These are phyloP conservation scores for Ballota nigra DNA, from an alignment of 257 asterid species.

Conservation along the genomic window DNA sequence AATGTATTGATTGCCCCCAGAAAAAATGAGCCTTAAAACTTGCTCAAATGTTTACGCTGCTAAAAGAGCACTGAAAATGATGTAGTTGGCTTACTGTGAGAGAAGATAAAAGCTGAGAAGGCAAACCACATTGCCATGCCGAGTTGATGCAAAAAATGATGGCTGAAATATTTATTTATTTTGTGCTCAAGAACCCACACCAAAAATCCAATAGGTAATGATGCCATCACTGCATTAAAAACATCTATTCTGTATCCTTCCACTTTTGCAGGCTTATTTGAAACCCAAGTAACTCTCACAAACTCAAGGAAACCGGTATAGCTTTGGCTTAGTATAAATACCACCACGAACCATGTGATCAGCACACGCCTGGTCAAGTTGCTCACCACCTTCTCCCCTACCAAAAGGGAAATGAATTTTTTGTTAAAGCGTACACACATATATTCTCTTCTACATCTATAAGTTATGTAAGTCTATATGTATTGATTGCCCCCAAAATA, in stretches of 20 bases:
- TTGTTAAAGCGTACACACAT: not conserved
- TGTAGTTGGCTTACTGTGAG: constrained; percentile 26
- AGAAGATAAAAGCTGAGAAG: constrained; percentile 38
- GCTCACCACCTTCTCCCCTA: constrained; percentile 23
- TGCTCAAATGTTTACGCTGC: not conserved
- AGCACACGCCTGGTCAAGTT: constrained; percentile 31
- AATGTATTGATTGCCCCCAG: not conserved
- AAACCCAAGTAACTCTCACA: no score
- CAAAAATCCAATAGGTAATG: constrained; percentile 35
- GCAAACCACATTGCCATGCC: constrained; percentile 49
- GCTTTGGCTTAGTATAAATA: constrained; percentile 40
- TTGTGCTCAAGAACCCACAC: constrained; percentile 26
- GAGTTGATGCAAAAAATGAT: constrained; percentile 30
- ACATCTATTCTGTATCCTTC: constrained; percentile 45
- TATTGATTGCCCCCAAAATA: not conserved
- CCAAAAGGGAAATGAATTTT: not conserved
- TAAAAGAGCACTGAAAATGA: not conserved
- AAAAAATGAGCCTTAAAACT: not conserved
- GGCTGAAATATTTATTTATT: constrained; percentile 21
- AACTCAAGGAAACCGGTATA: no score
- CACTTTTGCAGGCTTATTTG: no score
- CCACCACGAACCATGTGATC: constrained; percentile 41
- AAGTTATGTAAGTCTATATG: not conserved
- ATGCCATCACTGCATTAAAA: constrained; percentile 40
- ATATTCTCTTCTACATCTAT: not conserved